A percentile compares a stretch with the other conserved stretches of the same genome.
These are phyloP conservation scores for Fusarium ambrosium DNA, from an alignment of 2,329 filamentous ascomycete genomes.

Conservation along the genomic window DNA sequence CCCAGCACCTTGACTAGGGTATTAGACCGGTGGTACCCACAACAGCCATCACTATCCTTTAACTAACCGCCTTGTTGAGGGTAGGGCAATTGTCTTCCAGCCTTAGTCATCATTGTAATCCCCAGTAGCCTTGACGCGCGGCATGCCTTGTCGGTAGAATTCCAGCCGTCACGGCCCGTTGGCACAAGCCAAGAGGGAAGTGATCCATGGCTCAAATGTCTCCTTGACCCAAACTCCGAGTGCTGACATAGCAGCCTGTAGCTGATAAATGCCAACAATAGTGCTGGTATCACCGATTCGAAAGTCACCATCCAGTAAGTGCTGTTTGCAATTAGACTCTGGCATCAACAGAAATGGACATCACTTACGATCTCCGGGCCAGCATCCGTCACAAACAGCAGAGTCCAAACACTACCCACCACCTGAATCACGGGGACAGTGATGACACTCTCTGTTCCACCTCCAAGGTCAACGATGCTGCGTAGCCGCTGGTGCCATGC, in stretches of 20 bases:
- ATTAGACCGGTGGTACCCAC: not conserved
- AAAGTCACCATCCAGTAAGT: not conserved
- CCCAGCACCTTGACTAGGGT: not conserved
- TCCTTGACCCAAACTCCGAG: not conserved
- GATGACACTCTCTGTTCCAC: not conserved
- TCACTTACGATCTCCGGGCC: slow-evolving; percentile 19
- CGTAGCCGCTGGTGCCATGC: slow-evolving; percentile 27
- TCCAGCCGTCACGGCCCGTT: not conserved
- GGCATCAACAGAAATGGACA: not conserved
- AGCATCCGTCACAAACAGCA: slow-evolving; percentile 22
- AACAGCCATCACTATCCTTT: not conserved
- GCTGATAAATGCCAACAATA: not conserved
- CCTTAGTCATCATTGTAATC: not conserved
- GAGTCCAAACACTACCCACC: slow-evolving; percentile 15
- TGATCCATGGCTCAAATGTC: not conserved
- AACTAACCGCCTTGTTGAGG: not conserved
- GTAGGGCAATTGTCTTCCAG: not conserved
- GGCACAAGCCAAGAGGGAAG: not conserved
- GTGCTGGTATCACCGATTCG: not conserved
- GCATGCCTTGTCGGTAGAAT: not conserved
- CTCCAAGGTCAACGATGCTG: slow-evolving; percentile 9
- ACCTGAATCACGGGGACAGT: slow-evolving; percentile 22
- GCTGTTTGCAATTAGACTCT: not conserved
- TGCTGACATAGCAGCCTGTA: not conserved
- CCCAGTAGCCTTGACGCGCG: not conserved